A percentile compares a stretch with the other conserved stretches of the same genome.
phyloP scores from a whole-genome alignment of 2,329 filamentous ascomycete genomes.

The Penicillium polonicum region DNA sequence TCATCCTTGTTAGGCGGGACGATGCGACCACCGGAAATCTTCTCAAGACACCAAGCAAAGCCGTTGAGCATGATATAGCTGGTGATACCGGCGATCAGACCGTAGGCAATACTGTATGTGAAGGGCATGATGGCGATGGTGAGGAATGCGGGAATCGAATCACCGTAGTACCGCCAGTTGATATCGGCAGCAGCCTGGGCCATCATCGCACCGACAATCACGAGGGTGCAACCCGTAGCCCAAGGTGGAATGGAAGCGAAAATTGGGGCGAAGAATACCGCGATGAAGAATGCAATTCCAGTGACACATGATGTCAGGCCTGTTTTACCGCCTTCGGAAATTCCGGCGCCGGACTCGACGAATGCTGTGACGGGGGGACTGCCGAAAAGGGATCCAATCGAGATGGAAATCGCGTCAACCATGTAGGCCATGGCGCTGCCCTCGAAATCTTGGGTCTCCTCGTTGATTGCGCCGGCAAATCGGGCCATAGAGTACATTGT shows the following conservation, averaged over 20 bases:
- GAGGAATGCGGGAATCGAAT: conserved; percentile 80
- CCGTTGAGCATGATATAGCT: conserved; percentile 76
- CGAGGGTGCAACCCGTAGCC: conserved; percentile 84
- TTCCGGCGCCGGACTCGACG: conserved; percentile 85
- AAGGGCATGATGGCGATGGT: conserved; percentile 86
- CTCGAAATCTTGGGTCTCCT: conserved; percentile 82
- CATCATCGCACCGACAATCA: conserved; percentile 89
- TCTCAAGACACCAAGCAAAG: conserved; percentile 66
- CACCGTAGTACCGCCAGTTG: conserved; percentile 85
- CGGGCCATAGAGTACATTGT: conserved; percentile 88
- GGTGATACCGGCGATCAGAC: conserved; percentile 76
- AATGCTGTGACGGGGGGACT: conserved; percentile 81
- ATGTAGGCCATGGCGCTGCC: conserved; percentile 78
- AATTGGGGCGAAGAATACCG: conserved; percentile 85
- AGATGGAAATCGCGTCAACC: conserved; percentile 76
- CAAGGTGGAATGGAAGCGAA: conserved; percentile 86
- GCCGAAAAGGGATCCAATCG: conserved; percentile 75
- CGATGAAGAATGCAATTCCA: conserved; percentile 80
- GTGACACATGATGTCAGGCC: conserved; percentile 78
- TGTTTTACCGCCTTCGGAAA: conserved; percentile 81
- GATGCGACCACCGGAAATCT: conserved; percentile 65
- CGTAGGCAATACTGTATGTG: conserved; percentile 84
- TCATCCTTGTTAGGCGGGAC: conserved; percentile 71
- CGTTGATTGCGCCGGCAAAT: conserved; percentile 76
- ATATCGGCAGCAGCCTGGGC: conserved; percentile 73